Evolutionary conservation across 2,329 filamentous ascomycete species (phyloP).

Genomic region (Dactylellina parvicollis): DNA sequence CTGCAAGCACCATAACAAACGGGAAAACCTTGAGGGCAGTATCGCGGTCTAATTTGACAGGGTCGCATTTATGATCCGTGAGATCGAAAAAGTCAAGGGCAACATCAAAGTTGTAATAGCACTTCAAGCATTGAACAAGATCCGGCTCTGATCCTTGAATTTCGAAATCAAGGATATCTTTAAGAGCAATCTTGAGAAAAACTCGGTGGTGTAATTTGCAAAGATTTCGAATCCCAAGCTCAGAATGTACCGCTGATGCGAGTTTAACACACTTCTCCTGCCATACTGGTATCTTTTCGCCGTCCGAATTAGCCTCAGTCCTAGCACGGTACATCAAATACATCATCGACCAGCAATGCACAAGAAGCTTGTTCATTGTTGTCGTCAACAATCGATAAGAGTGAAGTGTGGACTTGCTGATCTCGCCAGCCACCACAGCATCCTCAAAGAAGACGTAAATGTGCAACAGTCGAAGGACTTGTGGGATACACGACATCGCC

Average conservation of each 20-base stretch:
- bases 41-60: slow-evolving; percentile 79
- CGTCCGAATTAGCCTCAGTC: slow-evolving; percentile 40
- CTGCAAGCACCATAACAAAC: slow-evolving; percentile 81
- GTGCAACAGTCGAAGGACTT: slow-evolving; percentile 79
- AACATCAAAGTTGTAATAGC: slow-evolving; percentile 57
- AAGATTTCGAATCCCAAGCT: slow-evolving; percentile 81
- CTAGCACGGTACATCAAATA: slow-evolving; percentile 65
- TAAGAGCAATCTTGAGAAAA: slow-evolving; percentile 87
- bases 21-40: slow-evolving; percentile 85
- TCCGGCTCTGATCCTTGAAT: slow-evolving; percentile 83
- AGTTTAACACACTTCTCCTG: slow-evolving; percentile 68
- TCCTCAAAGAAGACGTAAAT: slow-evolving; percentile 85
- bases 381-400: slow-evolving; percentile 66
- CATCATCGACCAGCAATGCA: slow-evolving; percentile 86
- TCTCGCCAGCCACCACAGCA: slow-evolving; percentile 79
- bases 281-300: slow-evolving; percentile 40
- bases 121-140: slow-evolving; percentile 68
- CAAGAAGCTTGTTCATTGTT: slow-evolving; percentile 84
- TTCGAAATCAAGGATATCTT: slow-evolving; percentile 78
- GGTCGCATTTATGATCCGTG: slow-evolving; percentile 80
- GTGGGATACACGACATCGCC: slow-evolving; percentile 76
- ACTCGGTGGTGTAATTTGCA: slow-evolving; percentile 81
- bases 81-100: slow-evolving; percentile 66
- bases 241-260: slow-evolving; percentile 85
- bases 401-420: slow-evolving; percentile 69